Evolutionary conservation across 1,284 basidiomycete species (phyloP), one percentile per base, ranked within the genome.

Genomic region (Tetrapyrgos nigripes): DNA sequence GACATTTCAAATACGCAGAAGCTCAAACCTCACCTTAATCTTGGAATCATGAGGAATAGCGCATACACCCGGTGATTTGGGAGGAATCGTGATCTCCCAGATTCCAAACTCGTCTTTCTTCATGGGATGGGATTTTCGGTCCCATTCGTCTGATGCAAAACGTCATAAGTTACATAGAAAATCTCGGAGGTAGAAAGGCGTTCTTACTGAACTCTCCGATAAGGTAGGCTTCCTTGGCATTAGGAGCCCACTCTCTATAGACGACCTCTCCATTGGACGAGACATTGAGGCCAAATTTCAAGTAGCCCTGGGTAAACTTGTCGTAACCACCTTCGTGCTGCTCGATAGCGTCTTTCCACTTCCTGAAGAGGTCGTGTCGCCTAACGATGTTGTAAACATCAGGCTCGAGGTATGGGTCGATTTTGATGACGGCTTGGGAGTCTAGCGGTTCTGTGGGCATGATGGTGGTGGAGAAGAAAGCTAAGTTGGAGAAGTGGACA

Each of bases 201-300:
- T 23, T 85, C 93, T 76, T 62, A 97, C 95, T 99, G 81, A 99
- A 99, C 50, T 99, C 97, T 52, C 97, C 97, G 69, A 96, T 95
- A 56, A 99, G 78, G 66, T 81, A 83, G 1, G 96, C 97, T 67
- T 91, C 87, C 48, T 73, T 79, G 13, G 91, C 96, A 66, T 93
- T 94, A 0, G 97, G 96, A 5, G 97, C 97, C 97, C 97, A 99
- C 73, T 99, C 97, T 67, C 92, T 83, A 73, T 98, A 99, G 8
- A 84, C 78, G 37, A 98, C 86, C 28, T 89, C 83, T 51, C 88
- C 88, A 57, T 91, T 84, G 23, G 77, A 71, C 49, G 82, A 81
- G 43, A 94, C 83, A 57, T 92, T 89, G 66, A 99, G 81, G 37
- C 97, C 97, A 78, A 92, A 93, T 63, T 85, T 86, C 64, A 90